Conservation (phyloP, 2,329 filamentous ascomycete species). For the Cercospora brassicicola region DNA sequence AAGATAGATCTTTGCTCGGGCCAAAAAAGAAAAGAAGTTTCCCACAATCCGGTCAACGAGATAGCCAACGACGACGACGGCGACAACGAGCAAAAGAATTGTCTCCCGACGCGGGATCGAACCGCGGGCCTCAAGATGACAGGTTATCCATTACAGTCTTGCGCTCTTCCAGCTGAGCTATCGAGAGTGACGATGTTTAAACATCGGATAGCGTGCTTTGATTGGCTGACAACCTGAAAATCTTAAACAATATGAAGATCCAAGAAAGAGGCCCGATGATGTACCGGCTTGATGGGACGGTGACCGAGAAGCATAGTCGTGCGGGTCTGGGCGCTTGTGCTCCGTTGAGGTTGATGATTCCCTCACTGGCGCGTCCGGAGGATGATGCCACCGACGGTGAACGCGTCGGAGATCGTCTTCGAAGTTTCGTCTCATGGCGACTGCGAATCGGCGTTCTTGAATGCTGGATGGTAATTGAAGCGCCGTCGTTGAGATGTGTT, state of each 20-base stretch:
- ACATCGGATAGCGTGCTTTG: slow-evolving; percentile 8
- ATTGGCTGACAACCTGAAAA: not conserved
- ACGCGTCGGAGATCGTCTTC: not conserved
- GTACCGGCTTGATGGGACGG: not conserved
- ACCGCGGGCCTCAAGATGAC: slow-evolving; percentile 13
- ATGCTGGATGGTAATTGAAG: not conserved
- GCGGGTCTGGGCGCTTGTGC: not conserved
- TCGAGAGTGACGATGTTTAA: slow-evolving; percentile 5
- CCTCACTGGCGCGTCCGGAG: not conserved
- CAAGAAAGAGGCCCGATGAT: not conserved
- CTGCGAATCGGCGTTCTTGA: not conserved
- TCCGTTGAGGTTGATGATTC: not conserved
- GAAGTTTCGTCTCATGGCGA: not conserved
- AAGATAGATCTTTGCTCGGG: not conserved
- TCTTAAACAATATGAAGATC: not conserved
- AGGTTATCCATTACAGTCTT: slow-evolving; percentile 8
- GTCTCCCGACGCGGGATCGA: slow-evolving; percentile 6
- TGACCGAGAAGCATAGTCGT: not conserved
- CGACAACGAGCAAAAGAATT: not conserved
- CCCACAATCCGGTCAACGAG: not conserved
- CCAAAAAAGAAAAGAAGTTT: not conserved
- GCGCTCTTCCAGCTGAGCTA: slow-evolving; percentile 16
- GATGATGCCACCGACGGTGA: not conserved
- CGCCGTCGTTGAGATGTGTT: not conserved
- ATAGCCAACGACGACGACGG: not conserved